Evolutionary conservation across 495 filamentous ascomycete species (phyloP).

Genomic region (Hypoxylon fuscum): DNA sequence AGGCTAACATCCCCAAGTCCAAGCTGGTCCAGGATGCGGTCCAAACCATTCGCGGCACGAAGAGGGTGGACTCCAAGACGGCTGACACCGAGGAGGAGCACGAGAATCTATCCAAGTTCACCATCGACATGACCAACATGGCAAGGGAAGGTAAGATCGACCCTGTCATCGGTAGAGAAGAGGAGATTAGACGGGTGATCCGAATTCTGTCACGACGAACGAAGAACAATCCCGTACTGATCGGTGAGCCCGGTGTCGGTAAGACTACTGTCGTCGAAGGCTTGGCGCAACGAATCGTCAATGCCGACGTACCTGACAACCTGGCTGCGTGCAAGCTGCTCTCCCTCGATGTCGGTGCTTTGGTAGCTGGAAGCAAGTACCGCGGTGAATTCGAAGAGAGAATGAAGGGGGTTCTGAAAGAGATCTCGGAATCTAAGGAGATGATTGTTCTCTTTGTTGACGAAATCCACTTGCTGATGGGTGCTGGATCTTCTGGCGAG

Average conservation of each 20-base stretch:
- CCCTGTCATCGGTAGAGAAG: constrained; percentile 95
- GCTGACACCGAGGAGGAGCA: constrained; percentile 90
- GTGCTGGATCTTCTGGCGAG: constrained; percentile 89
- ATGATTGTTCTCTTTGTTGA: constrained; percentile 98
- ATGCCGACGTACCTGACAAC: constrained; percentile 93
- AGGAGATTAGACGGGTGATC: constrained; percentile 94
- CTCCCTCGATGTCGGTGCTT: constrained; percentile 90
- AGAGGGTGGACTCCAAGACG: constrained; percentile 91
- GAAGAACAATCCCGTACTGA: constrained; percentile 97
- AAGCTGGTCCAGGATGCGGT: constrained; percentile 90
- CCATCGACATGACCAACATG: constrained; percentile 94
- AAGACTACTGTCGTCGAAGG: constrained; percentile 99
- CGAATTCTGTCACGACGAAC: constrained; percentile 92
- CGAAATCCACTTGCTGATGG: constrained; percentile 98
- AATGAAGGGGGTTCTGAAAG: constrained; percentile 98
- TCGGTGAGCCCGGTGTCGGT: constrained; percentile 95
- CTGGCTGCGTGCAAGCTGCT: constrained; percentile 93
- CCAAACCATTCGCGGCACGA: constrained; percentile 87
- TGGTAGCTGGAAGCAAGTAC: constrained; percentile 98
- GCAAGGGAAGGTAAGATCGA: constrained; percentile 97
- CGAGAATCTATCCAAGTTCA: constrained; percentile 96
- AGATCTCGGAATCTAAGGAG: constrained; percentile 95
- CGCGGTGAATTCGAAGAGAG: constrained; percentile 97
- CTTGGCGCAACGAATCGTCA: constrained; percentile 93
- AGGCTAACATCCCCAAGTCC: constrained; percentile 89